Conservation (phyloP, 2,329 filamentous ascomycete species). For the Cordyceps javanica region DNA sequence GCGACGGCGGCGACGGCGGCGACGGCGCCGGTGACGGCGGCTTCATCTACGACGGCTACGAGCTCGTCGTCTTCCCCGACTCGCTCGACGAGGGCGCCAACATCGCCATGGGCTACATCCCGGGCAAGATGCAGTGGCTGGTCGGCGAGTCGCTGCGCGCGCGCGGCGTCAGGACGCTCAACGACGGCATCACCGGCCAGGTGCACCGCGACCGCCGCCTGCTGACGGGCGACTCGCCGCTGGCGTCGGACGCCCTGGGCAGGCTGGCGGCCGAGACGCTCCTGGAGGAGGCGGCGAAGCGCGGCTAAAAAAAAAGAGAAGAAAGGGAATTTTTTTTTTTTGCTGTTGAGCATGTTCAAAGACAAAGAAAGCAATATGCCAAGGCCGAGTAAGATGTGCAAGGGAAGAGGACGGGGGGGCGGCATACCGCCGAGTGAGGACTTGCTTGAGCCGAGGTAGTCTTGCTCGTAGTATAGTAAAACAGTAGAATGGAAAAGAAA, state of each 20-base stretch:
- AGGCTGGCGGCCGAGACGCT: slow-evolving; percentile 16
- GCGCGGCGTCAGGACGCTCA: slow-evolving; percentile 15
- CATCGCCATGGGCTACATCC: slow-evolving; percentile 18
- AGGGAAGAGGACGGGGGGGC: too few species aligned
- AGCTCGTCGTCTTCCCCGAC: slow-evolving; percentile 18
- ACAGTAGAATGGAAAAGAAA: too few species aligned
- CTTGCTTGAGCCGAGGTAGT: too few species aligned
- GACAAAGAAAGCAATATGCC: too few species aligned
- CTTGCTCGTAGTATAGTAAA: too few species aligned
- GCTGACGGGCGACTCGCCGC: slow-evolving; percentile 17
- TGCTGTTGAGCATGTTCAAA: too few species aligned
- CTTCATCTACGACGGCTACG: slow-evolving; percentile 18
- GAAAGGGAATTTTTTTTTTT: too few species aligned
- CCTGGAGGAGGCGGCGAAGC: slow-evolving; percentile 15
- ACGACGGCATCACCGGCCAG: slow-evolving; percentile 15
- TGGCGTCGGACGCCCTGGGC: slow-evolving; percentile 17
- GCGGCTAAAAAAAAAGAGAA: slow-evolving; percentile 5
- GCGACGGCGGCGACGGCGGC: slow-evolving; percentile 14
- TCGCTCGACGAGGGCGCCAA: slow-evolving; percentile 16
- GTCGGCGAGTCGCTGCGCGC: slow-evolving; percentile 14
- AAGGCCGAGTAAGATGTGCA: not conserved
- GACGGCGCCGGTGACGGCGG: slow-evolving; percentile 15
- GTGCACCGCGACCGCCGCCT: slow-evolving; percentile 14
- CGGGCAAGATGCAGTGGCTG: slow-evolving; percentile 19
- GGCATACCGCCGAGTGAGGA: too few species aligned